Conservation (phyloP, 306 rosid genomes). For the Pterocarpus macrocarpus region DNA sequence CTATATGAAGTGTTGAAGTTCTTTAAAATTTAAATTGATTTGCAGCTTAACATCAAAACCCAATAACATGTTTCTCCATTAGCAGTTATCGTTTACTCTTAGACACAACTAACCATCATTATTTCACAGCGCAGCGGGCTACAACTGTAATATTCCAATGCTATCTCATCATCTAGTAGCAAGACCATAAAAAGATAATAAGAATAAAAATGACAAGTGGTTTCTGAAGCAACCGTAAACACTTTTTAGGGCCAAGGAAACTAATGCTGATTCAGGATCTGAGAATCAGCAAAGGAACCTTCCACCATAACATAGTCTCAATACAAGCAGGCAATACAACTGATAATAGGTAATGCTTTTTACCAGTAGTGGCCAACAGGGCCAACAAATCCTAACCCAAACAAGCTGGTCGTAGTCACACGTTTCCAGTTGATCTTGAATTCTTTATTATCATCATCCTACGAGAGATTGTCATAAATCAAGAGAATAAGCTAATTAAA, state of each 20-base stretch:
- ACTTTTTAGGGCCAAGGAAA: neutral
- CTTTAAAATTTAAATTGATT: neutral
- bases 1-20: neutral
- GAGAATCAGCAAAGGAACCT: slow-evolving; percentile 12
- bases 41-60: neutral
- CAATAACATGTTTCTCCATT: slow-evolving; percentile 19
- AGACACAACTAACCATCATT: slow-evolving; percentile 3
- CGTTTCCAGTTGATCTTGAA: slow-evolving; percentile 69
- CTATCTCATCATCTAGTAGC: neutral
- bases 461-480: slow-evolving; percentile 40
- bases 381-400: slow-evolving; percentile 70
- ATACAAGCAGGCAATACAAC: slow-evolving; percentile 31
- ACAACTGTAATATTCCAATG: neutral
- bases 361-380: slow-evolving; percentile 78
- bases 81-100: neutral
- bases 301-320: slow-evolving; percentile 27
- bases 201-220: neutral
- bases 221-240: neutral
- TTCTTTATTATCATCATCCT: slow-evolving; percentile 52
- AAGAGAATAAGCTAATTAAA: slow-evolving; percentile 18
- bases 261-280: neutral
- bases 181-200: neutral
- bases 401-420: slow-evolving; percentile 65
- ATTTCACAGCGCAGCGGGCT: slow-evolving; percentile 8
- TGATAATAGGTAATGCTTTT: slow-evolving; percentile 26